Evolutionary conservation across 345 rosid genomes (phyloP).

Genomic region (Arabis hirsuta): DNA sequence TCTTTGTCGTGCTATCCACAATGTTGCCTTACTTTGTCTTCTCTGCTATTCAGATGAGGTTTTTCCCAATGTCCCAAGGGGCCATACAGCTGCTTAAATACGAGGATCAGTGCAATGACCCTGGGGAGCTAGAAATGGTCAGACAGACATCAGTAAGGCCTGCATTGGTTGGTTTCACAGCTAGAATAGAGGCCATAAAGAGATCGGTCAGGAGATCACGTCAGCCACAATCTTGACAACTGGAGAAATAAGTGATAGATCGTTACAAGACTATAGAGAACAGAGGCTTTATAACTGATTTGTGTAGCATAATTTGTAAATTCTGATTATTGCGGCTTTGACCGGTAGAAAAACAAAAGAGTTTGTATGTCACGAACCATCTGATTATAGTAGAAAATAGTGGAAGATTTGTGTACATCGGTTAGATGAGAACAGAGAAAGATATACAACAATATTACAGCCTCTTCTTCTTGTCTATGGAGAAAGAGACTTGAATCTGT

Average conservation of each 20-base stretch:
- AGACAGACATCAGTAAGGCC: constrained; percentile 74
- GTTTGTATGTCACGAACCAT: constrained; percentile 14
- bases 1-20: constrained; percentile 58
- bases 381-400: constrained; percentile 15
- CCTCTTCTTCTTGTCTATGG: background rate
- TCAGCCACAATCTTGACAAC: constrained; percentile 26
- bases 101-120: constrained; percentile 64
- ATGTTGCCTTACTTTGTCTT: constrained; percentile 69
- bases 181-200: constrained; percentile 84
- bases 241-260: constrained; percentile 14
- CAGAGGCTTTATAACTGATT: background rate
- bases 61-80: constrained; percentile 93
- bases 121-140: constrained; percentile 63
- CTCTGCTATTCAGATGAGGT: constrained; percentile 66
- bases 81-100: constrained; percentile 77
- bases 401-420: constrained; percentile 18
- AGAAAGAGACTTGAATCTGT: background rate
- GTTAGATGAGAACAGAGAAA: constrained; percentile 19
- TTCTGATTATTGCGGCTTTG: constrained; percentile 24
- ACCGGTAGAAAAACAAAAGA: constrained; percentile 1
- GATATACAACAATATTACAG: constrained; percentile 25
- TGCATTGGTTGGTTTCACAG: constrained; percentile 70
- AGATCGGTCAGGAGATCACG: constrained; percentile 50
- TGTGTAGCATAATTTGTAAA: constrained; percentile 16
- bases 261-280: constrained; percentile 17